Conservation (phyloP, 2,329 filamentous ascomycete genomes). For the Sporothrix protearum region DNA sequence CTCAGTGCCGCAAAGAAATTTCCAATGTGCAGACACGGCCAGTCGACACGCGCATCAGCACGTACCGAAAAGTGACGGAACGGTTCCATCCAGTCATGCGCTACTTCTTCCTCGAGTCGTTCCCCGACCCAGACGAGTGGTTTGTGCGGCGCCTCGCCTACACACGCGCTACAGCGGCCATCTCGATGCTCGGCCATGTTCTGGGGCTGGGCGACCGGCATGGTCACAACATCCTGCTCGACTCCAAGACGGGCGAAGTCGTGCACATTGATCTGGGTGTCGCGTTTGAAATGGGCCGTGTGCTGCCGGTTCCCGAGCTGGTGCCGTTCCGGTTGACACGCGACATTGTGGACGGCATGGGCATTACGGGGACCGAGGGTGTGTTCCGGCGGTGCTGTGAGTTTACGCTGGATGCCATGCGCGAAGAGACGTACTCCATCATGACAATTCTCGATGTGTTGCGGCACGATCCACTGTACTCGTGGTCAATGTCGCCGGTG, state of each 20-base stretch:
- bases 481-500: slow-evolving; percentile 80
- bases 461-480: slow-evolving; percentile 95
- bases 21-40: slow-evolving; percentile 65
- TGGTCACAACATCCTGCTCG: slow-evolving; percentile 93
- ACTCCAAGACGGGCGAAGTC: slow-evolving; percentile 83
- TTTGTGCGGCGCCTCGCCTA: slow-evolving; percentile 86
- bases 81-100: slow-evolving; percentile 89
- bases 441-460: slow-evolving; percentile 98
- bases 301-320: slow-evolving; percentile 91
- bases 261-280: slow-evolving; percentile 97
- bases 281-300: slow-evolving; percentile 91
- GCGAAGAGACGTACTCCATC: slow-evolving; percentile 94
- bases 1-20: slow-evolving; percentile 76
- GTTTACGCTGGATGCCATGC: slow-evolving; percentile 88
- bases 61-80: slow-evolving; percentile 74
- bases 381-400: slow-evolving; percentile 98
- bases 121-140: slow-evolving; percentile 93
- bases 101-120: slow-evolving; percentile 96
- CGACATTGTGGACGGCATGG: slow-evolving; percentile 96
- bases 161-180: slow-evolving; percentile 86
- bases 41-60: slow-evolving; percentile 66
- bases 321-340: slow-evolving; percentile 93
- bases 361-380: slow-evolving; percentile 88
- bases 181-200: slow-evolving; percentile 91
- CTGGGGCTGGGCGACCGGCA: slow-evolving; percentile 91